A percentile compares a stretch with the other conserved stretches of the same genome.
Evolutionary conservation across 768 basidiomycete species (phyloP).

Genomic region (Gymnopilus dilepis): DNA sequence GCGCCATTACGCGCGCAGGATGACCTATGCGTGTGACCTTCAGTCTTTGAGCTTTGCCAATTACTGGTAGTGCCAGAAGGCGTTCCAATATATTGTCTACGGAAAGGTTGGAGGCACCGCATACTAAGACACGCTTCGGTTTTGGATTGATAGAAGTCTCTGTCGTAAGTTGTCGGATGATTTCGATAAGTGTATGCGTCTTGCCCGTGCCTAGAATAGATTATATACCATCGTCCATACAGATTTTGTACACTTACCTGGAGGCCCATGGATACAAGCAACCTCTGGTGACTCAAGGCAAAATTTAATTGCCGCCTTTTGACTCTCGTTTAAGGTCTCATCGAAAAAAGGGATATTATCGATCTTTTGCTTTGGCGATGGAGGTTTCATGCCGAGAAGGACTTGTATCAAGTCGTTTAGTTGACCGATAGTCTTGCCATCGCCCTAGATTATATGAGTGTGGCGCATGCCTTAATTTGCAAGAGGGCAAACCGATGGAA

Average conservation of each 20-base stretch:
- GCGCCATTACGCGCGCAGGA: conserved; percentile 88
- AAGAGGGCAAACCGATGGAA: conserved; percentile 26
- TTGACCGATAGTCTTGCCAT: conserved; percentile 48
- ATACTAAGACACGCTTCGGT: conserved; percentile 75
- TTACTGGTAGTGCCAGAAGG: conserved; percentile 63
- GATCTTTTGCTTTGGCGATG: conserved; percentile 44
- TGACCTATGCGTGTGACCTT: conserved; percentile 92
- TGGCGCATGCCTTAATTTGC: background rate
- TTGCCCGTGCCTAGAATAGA: conserved; percentile 78
- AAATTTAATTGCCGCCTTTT: conserved; percentile 83
- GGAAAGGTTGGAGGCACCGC: conserved; percentile 92
- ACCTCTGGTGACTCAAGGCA: conserved; percentile 82
- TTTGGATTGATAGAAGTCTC: conserved; percentile 51
- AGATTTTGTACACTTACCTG: conserved; percentile 53
- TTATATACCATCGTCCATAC: background rate
- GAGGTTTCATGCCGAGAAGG: conserved; percentile 67
- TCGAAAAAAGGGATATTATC: conserved; percentile 72
- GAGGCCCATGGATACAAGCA: conserved; percentile 97
- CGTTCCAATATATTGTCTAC: conserved; percentile 96
- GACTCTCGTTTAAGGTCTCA: conserved; percentile 76
- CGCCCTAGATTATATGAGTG: conserved; percentile 30
- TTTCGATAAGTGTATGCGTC: conserved; percentile 93
- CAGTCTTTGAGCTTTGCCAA: conserved; percentile 54
- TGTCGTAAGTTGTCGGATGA: conserved; percentile 82
- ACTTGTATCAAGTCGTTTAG: conserved; percentile 64